Base-by-base conservation (phyloP, 129 eudicot species). In the Silybum marianum region DNA sequence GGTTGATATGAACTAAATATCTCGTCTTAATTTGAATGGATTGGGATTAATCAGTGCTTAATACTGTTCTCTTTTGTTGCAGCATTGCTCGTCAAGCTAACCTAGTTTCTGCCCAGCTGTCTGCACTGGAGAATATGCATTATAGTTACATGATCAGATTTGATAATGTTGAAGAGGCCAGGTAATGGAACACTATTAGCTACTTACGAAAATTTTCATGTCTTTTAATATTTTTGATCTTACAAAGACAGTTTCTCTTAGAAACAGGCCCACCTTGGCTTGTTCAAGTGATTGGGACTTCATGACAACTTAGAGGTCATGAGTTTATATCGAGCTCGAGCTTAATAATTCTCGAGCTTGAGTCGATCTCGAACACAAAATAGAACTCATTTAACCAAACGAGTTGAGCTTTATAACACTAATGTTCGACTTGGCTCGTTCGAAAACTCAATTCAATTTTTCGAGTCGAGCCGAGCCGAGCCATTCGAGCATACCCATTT, bases 41-140 rank as follows among this genome's bases (percentile, higher is more conserved):
- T 63, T 18, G 18, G 40, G 40, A 18, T 69, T 25, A 19, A 13
- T 22, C 14, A 39, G 77, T 83, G 82, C 87, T 79, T 42, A 28
- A 78, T 69, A 11, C 13, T 72, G 36, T 63, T 81, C 39, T 73
- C 34, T 79, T 79, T 38, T 87, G 63, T 72, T 79, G 77, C 95
- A 96, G 99, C 75, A 89, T 91, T 80, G 99, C 98, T 72, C 80
- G 84, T 76, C 70, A 85, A 48, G 98, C 97, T 72, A 96, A 91
- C 69, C 78, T 84, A 23, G 72, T 85, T 78, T 81, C 93, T 42
- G 85, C 25, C 75, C 95, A 93, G 91, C 72, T 93, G 74, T 84
- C 92, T 76, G 98, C 99, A 54, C 83, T 96, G 48, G 98, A 96
- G 86, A 96, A 96, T 83, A 96, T 96, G 92, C 99, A 96, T 86